Base-by-base conservation (phyloP, 2,329 filamentous ascomycete species). In the Alternaria arborescens region DNA sequence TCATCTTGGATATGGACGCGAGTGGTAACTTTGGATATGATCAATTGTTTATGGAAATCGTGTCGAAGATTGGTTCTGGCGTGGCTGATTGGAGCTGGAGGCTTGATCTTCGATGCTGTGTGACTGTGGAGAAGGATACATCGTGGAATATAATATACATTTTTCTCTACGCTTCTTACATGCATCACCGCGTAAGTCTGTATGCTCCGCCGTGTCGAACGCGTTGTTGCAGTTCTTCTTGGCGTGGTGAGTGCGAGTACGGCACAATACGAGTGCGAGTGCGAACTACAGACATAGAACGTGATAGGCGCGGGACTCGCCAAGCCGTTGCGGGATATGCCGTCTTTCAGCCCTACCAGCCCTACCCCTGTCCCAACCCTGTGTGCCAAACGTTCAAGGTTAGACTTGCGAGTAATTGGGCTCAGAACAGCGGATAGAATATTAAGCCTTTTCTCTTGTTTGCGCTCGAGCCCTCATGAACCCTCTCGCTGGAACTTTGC, bases 1-100 rank as follows among this genome's bases (percentile, higher is more conserved):
- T 53, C 66, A 68, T 68, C 28, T 16, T 48, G 44, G 5, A 11
- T 30, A 3, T 34, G 28, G 12, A 48, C 5, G 7, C 14, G 2
- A 14, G 28, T 34, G 28, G 20, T 16, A n/a, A 34, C 3, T 34
- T 48, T 18, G n/a, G n/a, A 11, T 10, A 11, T 20, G 8, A 28
- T 48, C 44, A 48, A 34, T 48, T 11, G 30, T 20, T 34, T 20
- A 28, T 34, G 30, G 16, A 48, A 34, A 2, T 48, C 18, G 44
- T 48, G 22, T 48, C 12, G 44, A 34, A 22, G 1, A 14, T 48
- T n/a, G 28, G n/a, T 48, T 28, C 11, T 22, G 8, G 28, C 32
- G 28, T 47, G n/a, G 44, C n/a, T 48, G 24, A 34, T 48, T 30
- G n/a, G 7, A 28, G 38, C 20, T 18, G 38, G 28, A 24, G 30